These are phyloP conservation scores for Fraxinus excelsior DNA, from an alignment of 257 asterid species.

Conservation along the genomic window DNA sequence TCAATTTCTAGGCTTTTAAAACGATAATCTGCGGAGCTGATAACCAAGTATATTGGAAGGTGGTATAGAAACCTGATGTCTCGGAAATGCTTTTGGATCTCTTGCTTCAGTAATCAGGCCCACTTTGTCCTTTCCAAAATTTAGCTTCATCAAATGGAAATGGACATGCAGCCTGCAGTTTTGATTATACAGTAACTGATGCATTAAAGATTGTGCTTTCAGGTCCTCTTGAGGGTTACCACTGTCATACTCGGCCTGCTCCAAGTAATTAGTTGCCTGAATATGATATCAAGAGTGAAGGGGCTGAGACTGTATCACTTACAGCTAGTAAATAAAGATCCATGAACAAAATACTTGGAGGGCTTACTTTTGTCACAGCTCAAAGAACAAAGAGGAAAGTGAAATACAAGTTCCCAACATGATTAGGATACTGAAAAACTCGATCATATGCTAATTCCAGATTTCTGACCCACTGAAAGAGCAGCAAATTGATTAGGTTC, in stretches of 20 bases:
- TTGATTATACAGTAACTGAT: conserved; percentile 73
- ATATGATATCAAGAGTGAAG: conserved; percentile 19
- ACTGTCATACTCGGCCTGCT: conserved; percentile 85
- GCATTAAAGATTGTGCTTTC: conserved; percentile 75
- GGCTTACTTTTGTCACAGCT: conserved; percentile 85
- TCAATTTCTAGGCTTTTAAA: not conserved
- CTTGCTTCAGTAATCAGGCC: conserved; percentile 77
- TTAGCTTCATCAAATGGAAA: conserved; percentile 95
- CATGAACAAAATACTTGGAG: conserved; percentile 2
- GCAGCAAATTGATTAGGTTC: conserved; percentile 32
- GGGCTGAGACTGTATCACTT: no score
- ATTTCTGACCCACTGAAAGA: conserved; percentile 90
- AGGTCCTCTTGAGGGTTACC: conserved; percentile 77
- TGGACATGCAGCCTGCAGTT: conserved; percentile 83
- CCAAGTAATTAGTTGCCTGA: conserved; percentile 85
- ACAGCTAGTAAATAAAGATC: no score
- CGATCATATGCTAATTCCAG: conserved; percentile 78
- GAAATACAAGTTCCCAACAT: conserved; percentile 88
- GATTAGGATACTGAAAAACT: conserved; percentile 82
- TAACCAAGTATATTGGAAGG: no score
- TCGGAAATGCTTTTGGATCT: conserved; percentile 84
- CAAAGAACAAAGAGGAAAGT: conserved; percentile 93
- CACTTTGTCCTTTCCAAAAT: conserved; percentile 95
- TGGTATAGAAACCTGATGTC: no score
- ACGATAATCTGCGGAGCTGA: not conserved